These are phyloP conservation scores for Flaveria brownii DNA, from an alignment of 129 eudicot species.

Conservation along the genomic window DNA sequence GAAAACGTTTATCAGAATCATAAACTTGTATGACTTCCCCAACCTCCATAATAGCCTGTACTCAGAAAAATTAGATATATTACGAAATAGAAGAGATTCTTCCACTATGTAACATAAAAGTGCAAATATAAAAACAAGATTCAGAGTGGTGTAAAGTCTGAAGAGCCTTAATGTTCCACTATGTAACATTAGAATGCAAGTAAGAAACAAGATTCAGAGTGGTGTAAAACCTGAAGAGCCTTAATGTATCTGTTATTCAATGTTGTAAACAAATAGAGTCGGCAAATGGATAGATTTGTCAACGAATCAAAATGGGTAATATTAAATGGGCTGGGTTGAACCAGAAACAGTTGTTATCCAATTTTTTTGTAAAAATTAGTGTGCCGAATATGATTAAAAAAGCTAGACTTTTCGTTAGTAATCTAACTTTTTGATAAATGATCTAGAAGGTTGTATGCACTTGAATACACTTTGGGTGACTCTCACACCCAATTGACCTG, in stretches of 20 bases:
- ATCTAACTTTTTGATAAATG: background rate
- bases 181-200: background rate
- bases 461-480: background rate
- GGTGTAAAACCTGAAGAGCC: background rate
- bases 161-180: background rate
- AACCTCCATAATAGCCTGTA: conserved; percentile 87
- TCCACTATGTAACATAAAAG: conserved; percentile 3
- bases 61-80: background rate
- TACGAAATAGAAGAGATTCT: background rate
- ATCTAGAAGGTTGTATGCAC: conserved; percentile 8
- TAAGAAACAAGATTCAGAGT: conserved; percentile 5
- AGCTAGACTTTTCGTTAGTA: background rate
- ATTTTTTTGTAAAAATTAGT: background rate
- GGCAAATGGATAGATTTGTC: background rate
- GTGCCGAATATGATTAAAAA: background rate
- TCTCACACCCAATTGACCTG: background rate
- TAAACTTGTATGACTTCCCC: conserved; percentile 97
- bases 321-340: background rate
- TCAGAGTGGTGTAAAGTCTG: background rate
- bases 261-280: background rate
- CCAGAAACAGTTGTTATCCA: background rate
- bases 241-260: background rate
- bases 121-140: background rate
- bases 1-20: conserved; percentile 81
- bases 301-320: background rate